Conservation (phyloP, 495 filamentous ascomycete genomes). For the Podospora australis region DNA sequence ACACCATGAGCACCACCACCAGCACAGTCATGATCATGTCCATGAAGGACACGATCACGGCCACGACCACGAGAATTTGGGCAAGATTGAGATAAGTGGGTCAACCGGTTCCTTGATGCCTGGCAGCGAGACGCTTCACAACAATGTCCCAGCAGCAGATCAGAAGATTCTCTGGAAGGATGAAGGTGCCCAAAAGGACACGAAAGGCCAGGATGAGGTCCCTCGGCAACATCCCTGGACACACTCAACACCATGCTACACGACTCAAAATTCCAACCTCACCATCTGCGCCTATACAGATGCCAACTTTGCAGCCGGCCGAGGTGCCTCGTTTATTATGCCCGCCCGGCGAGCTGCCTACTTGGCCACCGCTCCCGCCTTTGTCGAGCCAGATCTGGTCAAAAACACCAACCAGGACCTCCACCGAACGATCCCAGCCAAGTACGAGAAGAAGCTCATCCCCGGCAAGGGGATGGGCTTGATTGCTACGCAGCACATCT, state of each 20-base stretch:
- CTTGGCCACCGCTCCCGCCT: slow-evolving; percentile 19
- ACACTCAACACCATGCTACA: slow-evolving; percentile 22
- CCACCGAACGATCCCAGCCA: slow-evolving; percentile 7
- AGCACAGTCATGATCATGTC: neutral
- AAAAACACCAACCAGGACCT: slow-evolving; percentile 22
- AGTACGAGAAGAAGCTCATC: slow-evolving; percentile 24
- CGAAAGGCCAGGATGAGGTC: slow-evolving; percentile 9
- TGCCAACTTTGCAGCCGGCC: slow-evolving; percentile 20
- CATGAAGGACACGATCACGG: neutral
- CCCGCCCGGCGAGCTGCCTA: slow-evolving; percentile 17
- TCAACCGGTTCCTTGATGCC: neutral
- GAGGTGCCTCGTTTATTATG: slow-evolving; percentile 30
- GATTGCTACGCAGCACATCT: slow-evolving; percentile 22
- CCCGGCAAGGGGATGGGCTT: slow-evolving; percentile 33
- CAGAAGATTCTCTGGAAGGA: neutral
- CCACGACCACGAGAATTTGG: slow-evolving; percentile 1
- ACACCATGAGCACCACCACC: neutral
- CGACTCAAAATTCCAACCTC: slow-evolving; percentile 5
- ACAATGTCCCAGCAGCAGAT: neutral
- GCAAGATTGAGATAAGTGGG: slow-evolving; percentile 3
- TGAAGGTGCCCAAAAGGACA: neutral
- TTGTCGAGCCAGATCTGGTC: slow-evolving; percentile 17
- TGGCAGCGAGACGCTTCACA: neutral
- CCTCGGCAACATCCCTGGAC: slow-evolving; percentile 19
- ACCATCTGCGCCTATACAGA: slow-evolving; percentile 29